Conservation (phyloP, 2,329 filamentous ascomycete genomes). For the Cordyceps javanica region DNA sequence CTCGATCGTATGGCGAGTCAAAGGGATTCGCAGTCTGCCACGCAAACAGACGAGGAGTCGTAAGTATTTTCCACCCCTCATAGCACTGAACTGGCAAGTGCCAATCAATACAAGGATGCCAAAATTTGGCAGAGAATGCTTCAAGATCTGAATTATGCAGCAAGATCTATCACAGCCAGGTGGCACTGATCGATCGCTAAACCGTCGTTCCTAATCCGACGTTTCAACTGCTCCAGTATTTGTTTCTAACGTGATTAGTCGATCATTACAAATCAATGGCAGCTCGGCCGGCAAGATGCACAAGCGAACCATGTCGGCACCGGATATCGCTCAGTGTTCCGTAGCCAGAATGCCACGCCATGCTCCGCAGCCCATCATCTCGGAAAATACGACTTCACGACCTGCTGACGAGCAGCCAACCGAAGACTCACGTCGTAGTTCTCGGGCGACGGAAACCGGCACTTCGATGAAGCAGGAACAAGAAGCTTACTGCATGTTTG, state of each 20-base stretch:
- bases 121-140: neutral
- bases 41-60: neutral
- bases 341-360: conserved; percentile 16
- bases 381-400: neutral
- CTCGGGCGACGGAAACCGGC: conserved; percentile 14
- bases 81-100: neutral
- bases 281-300: conserved; percentile 19
- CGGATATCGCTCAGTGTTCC: conserved; percentile 31
- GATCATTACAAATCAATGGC: conserved; percentile 19
- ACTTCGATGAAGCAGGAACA: conserved; percentile 17
- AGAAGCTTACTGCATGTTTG: conserved; percentile 46
- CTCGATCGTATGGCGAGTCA: neutral
- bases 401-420: neutral
- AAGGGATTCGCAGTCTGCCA: neutral
- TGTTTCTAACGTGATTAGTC: neutral
- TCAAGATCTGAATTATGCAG: neutral
- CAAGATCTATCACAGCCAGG: neutral
- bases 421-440: neutral
- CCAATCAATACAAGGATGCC: neutral
- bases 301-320: conserved; percentile 45
- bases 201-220: neutral
- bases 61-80: neutral
- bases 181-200: neutral
- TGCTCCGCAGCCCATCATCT: conserved; percentile 1
- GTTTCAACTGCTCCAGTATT: conserved; percentile 17